Evolutionary conservation across 345 rosid genomes (phyloP).

Genomic region (Syzygium jambos): DNA sequence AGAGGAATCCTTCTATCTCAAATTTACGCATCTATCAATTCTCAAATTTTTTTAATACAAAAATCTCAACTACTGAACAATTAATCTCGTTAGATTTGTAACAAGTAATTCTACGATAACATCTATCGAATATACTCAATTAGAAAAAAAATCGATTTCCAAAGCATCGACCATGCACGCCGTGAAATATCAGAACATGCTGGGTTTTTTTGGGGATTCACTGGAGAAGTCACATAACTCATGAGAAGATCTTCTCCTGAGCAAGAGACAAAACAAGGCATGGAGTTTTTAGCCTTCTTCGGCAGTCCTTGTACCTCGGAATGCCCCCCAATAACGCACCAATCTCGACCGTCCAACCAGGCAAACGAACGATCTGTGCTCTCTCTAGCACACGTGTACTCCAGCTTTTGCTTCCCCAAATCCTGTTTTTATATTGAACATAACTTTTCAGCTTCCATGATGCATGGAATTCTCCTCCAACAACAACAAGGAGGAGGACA

Average conservation of each 20-base stretch:
- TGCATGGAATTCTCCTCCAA: conserved; percentile 3
- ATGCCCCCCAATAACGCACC: not conserved
- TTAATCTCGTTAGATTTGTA: not conserved
- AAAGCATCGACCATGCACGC: not conserved
- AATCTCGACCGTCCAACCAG: not conserved
- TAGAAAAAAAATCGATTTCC: not conserved
- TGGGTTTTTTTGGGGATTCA: not conserved
- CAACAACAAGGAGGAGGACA: no score
- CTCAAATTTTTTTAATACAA: not conserved
- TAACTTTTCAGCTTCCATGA: not conserved
- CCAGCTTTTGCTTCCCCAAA: not conserved
- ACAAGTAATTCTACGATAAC: not conserved
- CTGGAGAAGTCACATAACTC: not conserved
- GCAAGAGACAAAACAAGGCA: not conserved
- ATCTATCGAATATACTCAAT: not conserved
- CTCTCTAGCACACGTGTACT: not conserved
- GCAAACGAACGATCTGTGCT: not conserved
- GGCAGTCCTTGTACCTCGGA: not conserved
- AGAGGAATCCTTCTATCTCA: not conserved
- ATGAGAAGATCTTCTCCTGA: not conserved
- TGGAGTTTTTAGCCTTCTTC: not conserved
- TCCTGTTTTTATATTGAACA: not conserved
- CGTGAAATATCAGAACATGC: not conserved
- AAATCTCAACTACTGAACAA: not conserved
- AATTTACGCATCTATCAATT: not conserved